Evolutionary conservation across 148 eudicot species (phyloP), one percentile per base, ranked within the genome.

Genomic region (Selenicereus undatus): DNA sequence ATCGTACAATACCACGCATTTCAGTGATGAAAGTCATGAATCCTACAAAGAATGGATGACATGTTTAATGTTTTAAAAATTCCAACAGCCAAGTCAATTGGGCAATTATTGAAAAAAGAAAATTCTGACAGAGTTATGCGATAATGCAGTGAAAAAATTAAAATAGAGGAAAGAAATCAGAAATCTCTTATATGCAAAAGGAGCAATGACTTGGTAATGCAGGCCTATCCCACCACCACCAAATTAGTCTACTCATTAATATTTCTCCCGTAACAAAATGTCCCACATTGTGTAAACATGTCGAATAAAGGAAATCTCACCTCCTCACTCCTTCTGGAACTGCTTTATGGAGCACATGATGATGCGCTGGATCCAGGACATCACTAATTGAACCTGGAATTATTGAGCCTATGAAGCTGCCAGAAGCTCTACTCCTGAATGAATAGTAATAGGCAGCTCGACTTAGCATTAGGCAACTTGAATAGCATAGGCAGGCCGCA

Each of bases 241-340:
- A 48, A 48, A 48, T 48, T 48, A 48, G 52, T 48, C 52, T 48
- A 48, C 14, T 48, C 52, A 48, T 48, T 12, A 4, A 39, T 39
- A 48, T 5, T 48, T 48, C 14, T 48, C 14, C 52, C 52, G 10
- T 11, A 10, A 48, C 13, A 48, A 48, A 56, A 56, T 17, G 16
- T 20, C 62, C 62, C 22, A 56, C 62, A 56, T 18, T 56, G 4
- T 56, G 22, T 20, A 20, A 56, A 17, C 14, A 16, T 56, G 62
- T 48, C 52, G 5, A 48, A 22, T 62, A n/a, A n/a, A 1, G 2
- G 30, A 48, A 45, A 76, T 32, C 70, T 81, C 72, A 95, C 96
- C 98, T 95, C 85, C 86, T 91, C 39, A 92, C 88, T 86, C 97
- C 98, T 81, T 94, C 94, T 12, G 98, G 87, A 79, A 89, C 91